Percentiles rank a stretch among this genome's conserved stretches.
These are phyloP conservation scores for Closterium sp. DNA, from an alignment of 139 green algal genomes.

Conservation along the genomic window DNA sequence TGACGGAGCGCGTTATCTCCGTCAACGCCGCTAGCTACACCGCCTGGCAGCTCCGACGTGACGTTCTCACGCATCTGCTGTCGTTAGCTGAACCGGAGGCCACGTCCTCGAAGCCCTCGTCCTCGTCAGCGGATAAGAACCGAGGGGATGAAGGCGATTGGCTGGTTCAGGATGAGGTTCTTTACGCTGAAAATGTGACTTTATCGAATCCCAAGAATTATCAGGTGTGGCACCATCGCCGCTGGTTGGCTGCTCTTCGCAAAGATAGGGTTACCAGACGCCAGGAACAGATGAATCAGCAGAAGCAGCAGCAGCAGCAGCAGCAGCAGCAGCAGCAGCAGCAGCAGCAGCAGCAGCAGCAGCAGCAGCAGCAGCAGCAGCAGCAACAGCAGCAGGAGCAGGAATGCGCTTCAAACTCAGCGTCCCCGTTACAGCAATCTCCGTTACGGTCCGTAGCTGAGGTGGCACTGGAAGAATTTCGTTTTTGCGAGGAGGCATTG, in stretches of 20 bases:
- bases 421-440: background rate
- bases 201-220: slow-evolving; percentile 49
- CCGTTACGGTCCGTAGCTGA: background rate
- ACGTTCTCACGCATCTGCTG: background rate
- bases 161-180: background rate
- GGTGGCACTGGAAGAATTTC: background rate
- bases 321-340: background rate
- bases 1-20: slow-evolving; percentile 38
- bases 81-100: background rate
- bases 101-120: background rate
- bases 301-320: no score
- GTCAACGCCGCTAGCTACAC: slow-evolving; percentile 53
- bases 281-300: background rate
- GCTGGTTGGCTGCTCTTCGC: slow-evolving; percentile 17
- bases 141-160: background rate
- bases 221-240: slow-evolving; percentile 51
- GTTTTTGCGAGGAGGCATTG: background rate
- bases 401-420: background rate
- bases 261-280: background rate
- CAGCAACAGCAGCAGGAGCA: background rate
- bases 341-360: no score
- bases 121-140: background rate
- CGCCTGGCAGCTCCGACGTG: background rate
- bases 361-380: background rate
- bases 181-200: background rate